Evolutionary conservation across 345 rosid species (phyloP).

Genomic region (Pistacia vera): DNA sequence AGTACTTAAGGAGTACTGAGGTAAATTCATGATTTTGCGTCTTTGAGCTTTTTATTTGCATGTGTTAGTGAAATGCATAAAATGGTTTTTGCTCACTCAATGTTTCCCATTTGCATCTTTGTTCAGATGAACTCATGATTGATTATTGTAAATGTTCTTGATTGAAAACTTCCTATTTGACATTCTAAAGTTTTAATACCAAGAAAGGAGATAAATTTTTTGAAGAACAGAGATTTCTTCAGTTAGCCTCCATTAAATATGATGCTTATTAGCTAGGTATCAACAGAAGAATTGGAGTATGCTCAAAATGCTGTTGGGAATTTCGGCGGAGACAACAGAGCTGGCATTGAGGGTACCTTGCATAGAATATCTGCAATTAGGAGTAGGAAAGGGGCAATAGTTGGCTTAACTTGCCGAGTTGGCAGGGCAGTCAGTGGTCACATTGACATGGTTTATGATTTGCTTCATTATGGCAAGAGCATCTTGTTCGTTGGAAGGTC

Average conservation of each 20-base stretch:
- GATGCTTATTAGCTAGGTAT: conserved; percentile 47
- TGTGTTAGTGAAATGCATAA: background rate
- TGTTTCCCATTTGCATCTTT: background rate
- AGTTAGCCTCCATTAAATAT: conserved; percentile 1
- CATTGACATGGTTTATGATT: conserved; percentile 61
- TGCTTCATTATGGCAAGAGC: conserved; percentile 63
- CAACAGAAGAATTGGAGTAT: conserved; percentile 58
- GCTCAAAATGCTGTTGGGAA: conserved; percentile 61
- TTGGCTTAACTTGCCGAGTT: conserved; percentile 69
- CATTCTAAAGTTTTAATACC: background rate
- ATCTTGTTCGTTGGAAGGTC: conserved; percentile 72
- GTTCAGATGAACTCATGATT: background rate
- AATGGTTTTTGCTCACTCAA: background rate
- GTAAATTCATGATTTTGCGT: conserved; percentile 29
- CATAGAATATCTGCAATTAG: conserved; percentile 69
- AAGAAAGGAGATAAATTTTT: background rate
- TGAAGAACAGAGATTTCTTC: background rate
- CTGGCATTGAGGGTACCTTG: conserved; percentile 72
- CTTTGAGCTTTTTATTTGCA: background rate
- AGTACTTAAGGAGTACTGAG: conserved; percentile 53
- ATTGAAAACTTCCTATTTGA: background rate
- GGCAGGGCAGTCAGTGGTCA: conserved; percentile 70
- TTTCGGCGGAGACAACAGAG: conserved; percentile 64
- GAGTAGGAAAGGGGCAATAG: conserved; percentile 52
- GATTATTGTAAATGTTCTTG: background rate